Evolutionary conservation across 2,329 filamentous ascomycete species (phyloP), one percentile per base, ranked within the genome.

Genomic region (Rosellinia necatrix): DNA sequence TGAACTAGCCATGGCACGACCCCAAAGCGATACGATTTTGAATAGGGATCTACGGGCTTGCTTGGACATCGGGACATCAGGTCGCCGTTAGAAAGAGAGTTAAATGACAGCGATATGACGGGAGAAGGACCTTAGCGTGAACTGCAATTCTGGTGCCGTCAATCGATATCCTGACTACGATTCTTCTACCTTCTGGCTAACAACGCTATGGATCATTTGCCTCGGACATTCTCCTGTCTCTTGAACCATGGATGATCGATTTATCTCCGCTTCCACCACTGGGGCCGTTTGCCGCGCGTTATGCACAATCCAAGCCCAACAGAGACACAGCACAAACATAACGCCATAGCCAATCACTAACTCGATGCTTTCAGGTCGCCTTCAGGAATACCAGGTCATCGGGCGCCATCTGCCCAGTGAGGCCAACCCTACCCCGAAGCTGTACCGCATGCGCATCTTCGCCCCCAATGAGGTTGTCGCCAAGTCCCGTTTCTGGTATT

Each of bases 401-500:
- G 94, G 96, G 84, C 93, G 96, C 82, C 93, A 97, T 82, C 81
- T 99, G 89, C 94, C 94, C 81, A 91, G 89, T 76, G 94, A 99
- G 85, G 85, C 89, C 78, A 96, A 96, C 86, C 92, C 93, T 75
- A 91, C 91, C 74, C 94, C 94, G 73, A 93, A 94, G 84, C 89
- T 99, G 80, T 99, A 97, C 89, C 92, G 94, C 81, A 99, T 99
- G 94, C 92, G 92, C 79, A 97, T 99, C 81, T 99, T 99, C 80
- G 94, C 94, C 70, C 91, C 92, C 72, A 99, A 99, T 83, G 85
- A 88, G 74, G 94, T 97, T 70, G 92, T 99, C 74, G 94, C 96
- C 78, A 99, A 99, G 89, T 97, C 92, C 77, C 91, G 94, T 76
- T 99, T 96, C 90, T 99, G 96, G 96, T 99, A 99, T 87, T 99